phyloP scores from a whole-genome alignment of 2,329 filamentous ascomycete genomes.

The Stachybotrys elegans region DNA sequence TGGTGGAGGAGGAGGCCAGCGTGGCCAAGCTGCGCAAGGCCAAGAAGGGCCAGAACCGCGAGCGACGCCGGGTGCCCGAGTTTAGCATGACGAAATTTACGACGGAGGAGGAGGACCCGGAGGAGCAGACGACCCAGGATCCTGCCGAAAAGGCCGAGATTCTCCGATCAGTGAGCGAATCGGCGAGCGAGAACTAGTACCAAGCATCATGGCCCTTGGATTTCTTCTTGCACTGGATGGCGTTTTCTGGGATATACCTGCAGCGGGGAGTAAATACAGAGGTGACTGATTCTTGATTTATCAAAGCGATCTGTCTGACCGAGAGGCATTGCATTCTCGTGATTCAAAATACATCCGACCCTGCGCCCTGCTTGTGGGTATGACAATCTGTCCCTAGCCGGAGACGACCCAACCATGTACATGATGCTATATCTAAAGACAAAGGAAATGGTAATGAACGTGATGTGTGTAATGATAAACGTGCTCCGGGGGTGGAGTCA shows the following conservation, averaged over 20 bases:
- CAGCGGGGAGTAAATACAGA: too few species aligned
- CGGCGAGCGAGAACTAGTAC: slow-evolving; percentile 15
- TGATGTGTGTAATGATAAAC: slow-evolving; percentile 1
- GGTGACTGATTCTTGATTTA: too few species aligned
- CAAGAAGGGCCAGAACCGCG: slow-evolving; percentile 24
- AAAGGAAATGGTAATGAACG: slow-evolving; percentile 9
- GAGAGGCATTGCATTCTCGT: too few species aligned
- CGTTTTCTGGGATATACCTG: too few species aligned
- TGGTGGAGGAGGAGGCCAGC: slow-evolving; percentile 42
- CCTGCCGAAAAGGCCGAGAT: slow-evolving; percentile 9
- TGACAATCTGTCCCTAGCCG: too few species aligned
- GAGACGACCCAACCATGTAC: too few species aligned
- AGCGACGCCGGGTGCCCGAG: slow-evolving; percentile 40
- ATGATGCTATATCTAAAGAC: too few species aligned
- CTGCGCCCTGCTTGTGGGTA: too few species aligned
- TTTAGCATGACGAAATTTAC: slow-evolving; percentile 54
- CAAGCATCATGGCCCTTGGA: slow-evolving; percentile 22
- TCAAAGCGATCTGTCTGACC: too few species aligned
- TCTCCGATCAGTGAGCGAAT: neutral
- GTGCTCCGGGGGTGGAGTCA: slow-evolving; percentile 11
- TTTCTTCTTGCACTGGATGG: too few species aligned
- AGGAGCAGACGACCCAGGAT: slow-evolving; percentile 15
- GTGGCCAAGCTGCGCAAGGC: slow-evolving; percentile 28
- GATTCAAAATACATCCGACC: too few species aligned
- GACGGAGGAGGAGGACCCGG: slow-evolving; percentile 39